Base-by-base conservation (phyloP, 2,329 filamentous ascomycete genomes). In the Cytospora chrysosperma region DNA sequence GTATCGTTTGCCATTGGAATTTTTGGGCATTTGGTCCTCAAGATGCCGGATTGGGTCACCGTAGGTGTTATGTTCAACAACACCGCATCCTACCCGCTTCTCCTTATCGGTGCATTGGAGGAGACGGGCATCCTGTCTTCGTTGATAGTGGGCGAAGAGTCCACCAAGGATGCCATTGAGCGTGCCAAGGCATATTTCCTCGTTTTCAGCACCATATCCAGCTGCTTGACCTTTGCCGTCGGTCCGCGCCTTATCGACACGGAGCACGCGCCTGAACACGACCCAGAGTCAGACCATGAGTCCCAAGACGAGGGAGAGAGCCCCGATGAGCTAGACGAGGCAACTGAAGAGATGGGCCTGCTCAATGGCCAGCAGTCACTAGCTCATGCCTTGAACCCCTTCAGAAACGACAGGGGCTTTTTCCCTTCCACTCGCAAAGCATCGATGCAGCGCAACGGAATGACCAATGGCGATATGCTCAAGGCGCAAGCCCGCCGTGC, bases 101-200 rank as follows among this genome's bases (percentile, higher is more conserved):
- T 82, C 43, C 73, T 82, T 2, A 73, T 81, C 47, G 75, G 76
- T 34, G 74, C 76, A 7, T 71, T 78, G n/a, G 71, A 74, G 21
- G 72, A 76, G 34, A 86, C 87, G 0, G 85, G 85, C 2, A 83
- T 88, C 28, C 75, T 89, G 8, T 72, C 78, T 27, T 71, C 77
- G 2, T 76, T 88, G 21, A 72, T 80, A 1, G 65, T 64, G 66
- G 74, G 65, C 67, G 80, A 68, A 69, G 79, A 72, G 76, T 82
- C 67, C 72, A 77, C 75, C 2, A 68, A 73, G 2, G 75, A 76
- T 3, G 84, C 84, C 0, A 76, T 89, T 15, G 79, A 83, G 59
- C 78, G 87, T 12, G 86, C 86, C 8, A 64, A 88, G 70, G 84
- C 83, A 17, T 90, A 88, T 72, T 88, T 90, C 69, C 74, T 90